phyloP scores from a whole-genome alignment of 257 asterid genomes.

The Salvia hispanica region DNA sequence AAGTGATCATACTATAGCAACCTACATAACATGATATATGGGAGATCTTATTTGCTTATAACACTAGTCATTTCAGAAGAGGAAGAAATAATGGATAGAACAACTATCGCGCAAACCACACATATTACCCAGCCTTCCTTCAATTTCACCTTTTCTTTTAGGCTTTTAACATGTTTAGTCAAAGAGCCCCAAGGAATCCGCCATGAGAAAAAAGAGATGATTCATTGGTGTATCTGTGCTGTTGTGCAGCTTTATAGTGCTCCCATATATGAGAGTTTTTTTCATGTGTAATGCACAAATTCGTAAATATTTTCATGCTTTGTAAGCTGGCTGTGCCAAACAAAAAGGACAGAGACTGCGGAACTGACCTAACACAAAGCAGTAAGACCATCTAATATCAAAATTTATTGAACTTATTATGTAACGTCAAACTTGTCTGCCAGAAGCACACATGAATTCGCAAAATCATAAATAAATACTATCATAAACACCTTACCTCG shows the following conservation, averaged over 20 bases:
- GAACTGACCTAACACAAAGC: slow-evolving; percentile 8
- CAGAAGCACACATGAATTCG: slow-evolving; percentile 12
- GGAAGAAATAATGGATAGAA: slow-evolving; percentile 12
- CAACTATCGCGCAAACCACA: neutral
- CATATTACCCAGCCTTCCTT: neutral
- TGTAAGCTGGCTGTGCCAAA: slow-evolving; percentile 7
- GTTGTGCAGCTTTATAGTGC: slow-evolving; percentile 7
- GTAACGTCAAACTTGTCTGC: neutral
- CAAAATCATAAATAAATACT: neutral
- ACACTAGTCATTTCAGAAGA: slow-evolving; percentile 2
- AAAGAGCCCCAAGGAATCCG: neutral
- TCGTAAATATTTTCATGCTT: neutral
- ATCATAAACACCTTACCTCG: slow-evolving; percentile 53
- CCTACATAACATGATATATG: neutral
- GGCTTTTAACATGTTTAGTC: slow-evolving; percentile 15
- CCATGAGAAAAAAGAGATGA: neutral
- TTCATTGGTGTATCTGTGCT: neutral
- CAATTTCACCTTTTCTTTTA: neutral
- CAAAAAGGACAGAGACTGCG: slow-evolving; percentile 7
- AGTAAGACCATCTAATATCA: slow-evolving; percentile 18
- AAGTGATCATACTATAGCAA: slow-evolving; percentile 3
- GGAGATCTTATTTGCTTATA: slow-evolving; percentile 1
- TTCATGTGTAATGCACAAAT: neutral
- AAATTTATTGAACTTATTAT: neutral
- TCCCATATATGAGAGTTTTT: slow-evolving; percentile 6